Evolutionary conservation across 2,329 filamentous ascomycete genomes (phyloP).

Genomic region (Myrmaecium sp.): DNA sequence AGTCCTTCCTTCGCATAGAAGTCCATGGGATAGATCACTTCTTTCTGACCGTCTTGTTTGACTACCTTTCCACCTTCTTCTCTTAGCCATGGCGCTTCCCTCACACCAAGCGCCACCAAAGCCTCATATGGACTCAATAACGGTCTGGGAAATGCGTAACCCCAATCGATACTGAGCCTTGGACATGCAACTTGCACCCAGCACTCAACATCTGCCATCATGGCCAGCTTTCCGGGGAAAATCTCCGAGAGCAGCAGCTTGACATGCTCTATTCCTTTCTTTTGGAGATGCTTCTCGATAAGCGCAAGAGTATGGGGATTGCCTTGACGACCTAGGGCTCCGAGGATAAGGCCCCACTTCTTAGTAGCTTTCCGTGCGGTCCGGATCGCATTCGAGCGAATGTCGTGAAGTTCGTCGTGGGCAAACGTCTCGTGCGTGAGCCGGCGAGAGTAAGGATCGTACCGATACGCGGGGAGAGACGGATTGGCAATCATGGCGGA

Average conservation of each 20-base stretch:
- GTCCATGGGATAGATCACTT: conserved; percentile 84
- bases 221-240: conserved; percentile 83
- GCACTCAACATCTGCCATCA: conserved; percentile 86
- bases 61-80: conserved; percentile 12
- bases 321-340: conserved; percentile 80
- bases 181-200: conserved; percentile 98
- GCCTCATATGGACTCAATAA: conserved; percentile 91
- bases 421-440: conserved; percentile 85
- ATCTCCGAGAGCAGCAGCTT: conserved; percentile 87
- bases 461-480: conserved; percentile 73
- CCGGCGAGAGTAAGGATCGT: conserved; percentile 88
- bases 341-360: conserved; percentile 92
- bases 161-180: conserved; percentile 96
- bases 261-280: conserved; percentile 60
- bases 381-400: conserved; percentile 61
- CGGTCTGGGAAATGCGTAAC: conserved; percentile 82
- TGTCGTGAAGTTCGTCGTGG: conserved; percentile 73
- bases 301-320: conserved; percentile 83
- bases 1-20: conserved; percentile 89
- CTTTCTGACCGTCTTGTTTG: conserved; percentile 23
- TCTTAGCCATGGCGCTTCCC: conserved; percentile 52
- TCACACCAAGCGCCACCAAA: conserved; percentile 67
- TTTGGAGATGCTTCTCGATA: conserved; percentile 61
- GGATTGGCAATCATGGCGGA: conserved; percentile 99
- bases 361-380: conserved; percentile 58